Evolutionary conservation across 805 yeast species (phyloP), one percentile per base, ranked within the genome.

Genomic region (Yarrowia bubula): DNA sequence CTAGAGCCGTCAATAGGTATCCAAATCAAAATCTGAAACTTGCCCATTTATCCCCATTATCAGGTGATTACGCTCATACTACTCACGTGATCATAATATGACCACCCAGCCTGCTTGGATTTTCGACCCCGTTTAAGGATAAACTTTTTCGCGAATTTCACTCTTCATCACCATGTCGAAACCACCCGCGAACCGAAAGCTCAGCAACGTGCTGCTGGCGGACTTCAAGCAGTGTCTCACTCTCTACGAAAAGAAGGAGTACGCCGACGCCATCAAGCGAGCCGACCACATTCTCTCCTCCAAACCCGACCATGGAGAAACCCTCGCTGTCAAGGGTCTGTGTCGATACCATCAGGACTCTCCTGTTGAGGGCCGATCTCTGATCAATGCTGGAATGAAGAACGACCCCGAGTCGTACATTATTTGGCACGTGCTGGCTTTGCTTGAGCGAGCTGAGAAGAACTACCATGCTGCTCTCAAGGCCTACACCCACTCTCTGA

Each of bases 251-350:
- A 74, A 81, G 55, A 91, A 90, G 74, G 92, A 91, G 75, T 92
- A 92, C 79, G 90, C 90, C 74, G 92, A 93, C 71, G 85, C 97
- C 1, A 76, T 92, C 70, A 89, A 89, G 73, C 73, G 86, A 33
- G 83, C 90, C 47, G 98, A 95, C 61, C 78, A 83, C 39, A 83
- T 89, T 70, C 76, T 93, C 71, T 90, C 90, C 79, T 90, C 89
- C 71, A 85, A 86, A 71, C 81, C 90, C 14, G 80, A 79, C 60
- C 92, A 90, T 75, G 87, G 92, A 32, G 96, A 90, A 71, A 85
- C 96, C 2, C 77, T 89, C 65, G 90, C 97, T 3, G 80, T 95
- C 71, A 93, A 93, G 76, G 98, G 96, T 1, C 80, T 96, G 63
- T 78, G 85, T 66, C 77, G 87, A 67, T 80, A 80, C 72, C 82